Evolutionary conservation across 106 monocot genomes (phyloP).

Genomic region (Cymbidium sinense): DNA sequence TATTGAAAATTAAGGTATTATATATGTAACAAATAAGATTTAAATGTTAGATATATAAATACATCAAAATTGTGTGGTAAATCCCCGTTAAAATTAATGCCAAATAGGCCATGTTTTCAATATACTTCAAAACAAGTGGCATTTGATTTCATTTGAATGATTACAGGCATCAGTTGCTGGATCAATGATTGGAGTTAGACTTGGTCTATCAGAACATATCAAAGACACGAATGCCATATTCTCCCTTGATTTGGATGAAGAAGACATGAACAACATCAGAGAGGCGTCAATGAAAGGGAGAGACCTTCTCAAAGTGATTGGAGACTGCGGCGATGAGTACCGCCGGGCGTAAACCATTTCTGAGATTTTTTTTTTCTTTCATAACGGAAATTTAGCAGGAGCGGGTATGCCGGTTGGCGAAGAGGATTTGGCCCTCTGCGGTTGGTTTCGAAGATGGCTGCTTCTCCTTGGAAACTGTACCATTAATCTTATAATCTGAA

Average conservation of each 20-base stretch:
- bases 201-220: constrained; percentile 83
- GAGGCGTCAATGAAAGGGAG: constrained; percentile 68
- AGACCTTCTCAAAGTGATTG: constrained; percentile 67
- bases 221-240: constrained; percentile 68
- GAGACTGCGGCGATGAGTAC: constrained; percentile 96
- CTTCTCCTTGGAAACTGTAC: too few species aligned
- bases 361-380: neutral
- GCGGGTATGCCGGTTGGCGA: too few species aligned
- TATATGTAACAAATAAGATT: too few species aligned
- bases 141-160: constrained; percentile 6
- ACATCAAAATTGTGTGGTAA: too few species aligned
- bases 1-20: too few species aligned
- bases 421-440: too few species aligned
- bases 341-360: constrained; percentile 27
- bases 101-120: neutral
- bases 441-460: too few species aligned
- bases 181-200: constrained; percentile 94
- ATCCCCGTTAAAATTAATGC: too few species aligned
- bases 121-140: too few species aligned
- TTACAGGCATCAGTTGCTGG: constrained; percentile 77
- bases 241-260: constrained; percentile 67
- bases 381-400: too few species aligned
- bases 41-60: too few species aligned
- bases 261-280: constrained; percentile 56
- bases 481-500: too few species aligned